A percentile compares a stretch with the other conserved stretches of the same genome.
Evolutionary conservation across 352 stramenopile genomes (phyloP).

Genomic region (Phytophthora pinifolia): DNA sequence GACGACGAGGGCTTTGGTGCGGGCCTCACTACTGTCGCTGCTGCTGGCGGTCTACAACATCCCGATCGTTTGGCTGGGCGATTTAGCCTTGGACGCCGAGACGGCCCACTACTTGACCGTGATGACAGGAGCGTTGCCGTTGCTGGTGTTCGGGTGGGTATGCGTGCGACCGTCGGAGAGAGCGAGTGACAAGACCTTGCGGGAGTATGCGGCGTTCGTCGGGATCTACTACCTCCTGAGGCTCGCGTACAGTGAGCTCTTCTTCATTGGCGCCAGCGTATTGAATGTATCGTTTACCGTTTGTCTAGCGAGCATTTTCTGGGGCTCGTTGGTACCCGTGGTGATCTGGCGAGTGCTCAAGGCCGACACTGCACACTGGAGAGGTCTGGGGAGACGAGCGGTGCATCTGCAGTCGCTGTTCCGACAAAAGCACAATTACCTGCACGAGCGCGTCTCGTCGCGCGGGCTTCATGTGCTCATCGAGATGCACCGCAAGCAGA

Average conservation of each 20-base stretch:
- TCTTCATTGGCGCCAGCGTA: slow-evolving; percentile 21
- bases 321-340: slow-evolving; percentile 52
- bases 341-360: slow-evolving; percentile 73
- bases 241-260: slow-evolving; percentile 44
- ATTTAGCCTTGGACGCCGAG: background rate
- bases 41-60: slow-evolving; percentile 58
- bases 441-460: slow-evolving; percentile 61
- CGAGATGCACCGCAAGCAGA: slow-evolving; percentile 66
- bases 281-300: slow-evolving; percentile 34
- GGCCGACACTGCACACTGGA: slow-evolving; percentile 75
- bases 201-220: slow-evolving; percentile 62
- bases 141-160: slow-evolving; percentile 48
- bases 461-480: slow-evolving; percentile 66
- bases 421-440: slow-evolving; percentile 44
- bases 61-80: slow-evolving; percentile 44
- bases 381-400: slow-evolving; percentile 56
- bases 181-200: slow-evolving; percentile 47
- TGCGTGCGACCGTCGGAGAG: slow-evolving; percentile 43
- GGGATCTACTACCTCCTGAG: slow-evolving; percentile 42
- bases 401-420: slow-evolving; percentile 56
- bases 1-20: slow-evolving; percentile 45
- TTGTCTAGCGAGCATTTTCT: slow-evolving; percentile 45
- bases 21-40: slow-evolving; percentile 43
- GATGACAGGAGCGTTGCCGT: slow-evolving; percentile 34
- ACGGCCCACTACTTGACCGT: slow-evolving; percentile 41